These are phyloP conservation scores for Grosmannia clavigera DNA, from an alignment of 2,329 filamentous ascomycete genomes.

Conservation along the genomic window DNA sequence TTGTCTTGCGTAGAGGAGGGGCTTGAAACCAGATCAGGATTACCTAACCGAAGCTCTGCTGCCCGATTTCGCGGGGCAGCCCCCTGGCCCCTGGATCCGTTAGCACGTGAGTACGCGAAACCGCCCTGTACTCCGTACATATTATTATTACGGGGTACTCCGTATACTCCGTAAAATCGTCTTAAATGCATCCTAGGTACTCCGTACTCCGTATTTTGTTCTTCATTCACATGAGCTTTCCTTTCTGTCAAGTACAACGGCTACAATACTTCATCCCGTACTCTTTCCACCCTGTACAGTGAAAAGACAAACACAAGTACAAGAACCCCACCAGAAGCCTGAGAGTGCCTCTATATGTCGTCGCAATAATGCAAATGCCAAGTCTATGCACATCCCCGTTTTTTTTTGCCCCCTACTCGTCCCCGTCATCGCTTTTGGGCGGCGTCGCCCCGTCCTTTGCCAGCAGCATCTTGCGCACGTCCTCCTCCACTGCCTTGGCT, in stretches of 20 bases:
- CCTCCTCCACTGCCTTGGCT: constrained; percentile 26
- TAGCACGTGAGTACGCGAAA: neutral
- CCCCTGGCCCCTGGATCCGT: neutral
- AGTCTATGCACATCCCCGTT: too few species aligned
- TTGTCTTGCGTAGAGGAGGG: neutral
- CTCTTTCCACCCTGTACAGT: too few species aligned
- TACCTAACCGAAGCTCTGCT: neutral
- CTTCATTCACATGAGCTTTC: too few species aligned
- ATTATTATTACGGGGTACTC: too few species aligned
- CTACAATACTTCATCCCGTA: too few species aligned
- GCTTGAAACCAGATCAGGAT: neutral
- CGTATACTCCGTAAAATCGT: too few species aligned
- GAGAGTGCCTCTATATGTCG: too few species aligned
- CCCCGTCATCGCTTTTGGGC: constrained; percentile 4
- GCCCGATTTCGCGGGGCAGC: neutral
- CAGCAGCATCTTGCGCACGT: constrained; percentile 30
- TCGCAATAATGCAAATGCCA: too few species aligned
- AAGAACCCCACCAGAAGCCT: neutral
- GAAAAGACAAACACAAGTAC: neutral
- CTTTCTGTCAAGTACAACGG: too few species aligned
- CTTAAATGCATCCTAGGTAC: too few species aligned
- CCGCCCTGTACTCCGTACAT: neutral
- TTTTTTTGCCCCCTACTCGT: neutral
- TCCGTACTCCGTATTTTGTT: too few species aligned
- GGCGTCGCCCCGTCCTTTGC: constrained; percentile 5